phyloP scores from a whole-genome alignment of 768 basidiomycete species.

The Serendipita vermifera region DNA sequence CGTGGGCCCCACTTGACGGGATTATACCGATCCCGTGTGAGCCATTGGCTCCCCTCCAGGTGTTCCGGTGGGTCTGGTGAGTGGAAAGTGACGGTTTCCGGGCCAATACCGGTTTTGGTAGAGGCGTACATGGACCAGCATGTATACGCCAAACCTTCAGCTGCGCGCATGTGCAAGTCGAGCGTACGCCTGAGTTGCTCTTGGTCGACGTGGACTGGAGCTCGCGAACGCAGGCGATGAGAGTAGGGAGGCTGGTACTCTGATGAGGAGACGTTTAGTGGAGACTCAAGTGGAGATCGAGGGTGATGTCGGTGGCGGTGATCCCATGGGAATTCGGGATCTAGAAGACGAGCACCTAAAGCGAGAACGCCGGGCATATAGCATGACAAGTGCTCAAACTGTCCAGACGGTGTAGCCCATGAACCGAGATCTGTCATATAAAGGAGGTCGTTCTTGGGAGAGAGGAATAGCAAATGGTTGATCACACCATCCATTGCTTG shows the following conservation, averaged over 20 bases:
- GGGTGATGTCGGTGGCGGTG: no score
- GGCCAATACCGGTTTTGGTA: constrained; percentile 16
- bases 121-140: constrained; percentile 19
- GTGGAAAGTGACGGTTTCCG: constrained; percentile 16
- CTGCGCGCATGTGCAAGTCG: constrained; percentile 18
- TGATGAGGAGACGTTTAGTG: no score
- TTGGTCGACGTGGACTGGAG: neutral
- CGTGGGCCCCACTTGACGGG: constrained; percentile 13
- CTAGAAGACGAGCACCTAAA: neutral
- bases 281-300: no score
- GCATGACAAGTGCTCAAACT: constrained; percentile 17
- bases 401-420: constrained; percentile 9
- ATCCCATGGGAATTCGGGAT: neutral
- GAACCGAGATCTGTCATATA: constrained; percentile 17
- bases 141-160: constrained; percentile 19
- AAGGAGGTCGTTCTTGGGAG: constrained; percentile 16
- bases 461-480: constrained; percentile 18
- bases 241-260: no score
- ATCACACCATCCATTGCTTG: constrained; percentile 16
- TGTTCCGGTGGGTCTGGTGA: neutral
- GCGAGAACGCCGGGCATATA: constrained; percentile 10
- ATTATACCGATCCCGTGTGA: constrained; percentile 1
- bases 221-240: neutral
- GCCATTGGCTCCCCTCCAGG: neutral
- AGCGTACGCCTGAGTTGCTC: neutral